phyloP scores from a whole-genome alignment of 2,329 filamentous ascomycete species.

The Neurospora sp. region DNA sequence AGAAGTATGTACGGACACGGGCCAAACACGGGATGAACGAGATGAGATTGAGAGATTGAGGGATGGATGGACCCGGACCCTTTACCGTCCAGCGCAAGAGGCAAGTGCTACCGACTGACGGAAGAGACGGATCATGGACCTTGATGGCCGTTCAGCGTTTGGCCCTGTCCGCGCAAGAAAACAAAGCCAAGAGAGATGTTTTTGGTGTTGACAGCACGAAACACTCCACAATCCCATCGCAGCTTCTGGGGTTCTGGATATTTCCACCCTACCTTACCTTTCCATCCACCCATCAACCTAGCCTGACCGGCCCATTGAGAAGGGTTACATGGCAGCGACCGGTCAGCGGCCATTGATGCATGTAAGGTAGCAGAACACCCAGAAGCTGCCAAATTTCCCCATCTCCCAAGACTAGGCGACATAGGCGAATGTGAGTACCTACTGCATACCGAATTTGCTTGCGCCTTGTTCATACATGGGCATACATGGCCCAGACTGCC shows the following conservation, averaged over 20 bases:
- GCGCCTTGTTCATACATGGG: background rate
- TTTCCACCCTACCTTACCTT: background rate
- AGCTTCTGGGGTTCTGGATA: background rate
- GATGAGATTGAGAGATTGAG: background rate
- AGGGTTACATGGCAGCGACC: background rate
- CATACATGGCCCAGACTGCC: background rate
- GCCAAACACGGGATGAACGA: background rate
- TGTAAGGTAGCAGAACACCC: background rate
- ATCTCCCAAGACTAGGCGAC: background rate
- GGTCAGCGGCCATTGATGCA: background rate
- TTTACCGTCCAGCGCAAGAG: background rate
- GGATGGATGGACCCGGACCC: background rate
- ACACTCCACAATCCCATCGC: background rate
- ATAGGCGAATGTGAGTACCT: background rate
- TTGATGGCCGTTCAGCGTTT: background rate
- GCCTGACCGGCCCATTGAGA: background rate
- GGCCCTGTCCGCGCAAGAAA: background rate
- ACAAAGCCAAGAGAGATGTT: background rate
- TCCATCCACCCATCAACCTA: background rate
- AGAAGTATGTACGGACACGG: background rate
- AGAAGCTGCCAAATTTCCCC: background rate
- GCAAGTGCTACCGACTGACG: background rate
- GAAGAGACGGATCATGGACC: background rate
- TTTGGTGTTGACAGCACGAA: background rate
- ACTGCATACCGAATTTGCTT: background rate